phyloP scores from a whole-genome alignment of 805 yeast species.

The Saccharomyces jurei region DNA sequence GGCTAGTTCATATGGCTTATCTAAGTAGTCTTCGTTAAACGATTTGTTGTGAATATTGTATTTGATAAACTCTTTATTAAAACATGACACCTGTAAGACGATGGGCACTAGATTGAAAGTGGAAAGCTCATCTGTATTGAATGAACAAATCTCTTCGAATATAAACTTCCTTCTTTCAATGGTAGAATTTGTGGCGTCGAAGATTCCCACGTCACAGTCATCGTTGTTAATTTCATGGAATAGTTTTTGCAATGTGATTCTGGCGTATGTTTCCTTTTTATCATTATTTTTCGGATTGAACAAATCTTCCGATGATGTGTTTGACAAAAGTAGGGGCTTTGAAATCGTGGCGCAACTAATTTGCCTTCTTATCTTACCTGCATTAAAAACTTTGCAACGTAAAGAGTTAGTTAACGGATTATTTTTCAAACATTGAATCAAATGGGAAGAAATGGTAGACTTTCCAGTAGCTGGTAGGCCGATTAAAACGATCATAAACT shows the following conservation, averaged over 20 bases:
- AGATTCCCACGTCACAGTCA: constrained; percentile 46
- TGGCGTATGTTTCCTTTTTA: constrained; percentile 45
- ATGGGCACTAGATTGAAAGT: constrained; percentile 37
- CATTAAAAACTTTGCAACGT: constrained; percentile 51
- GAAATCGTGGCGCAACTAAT: constrained; percentile 30
- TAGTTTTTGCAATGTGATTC: constrained; percentile 40
- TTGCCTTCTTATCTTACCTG: constrained; percentile 62
- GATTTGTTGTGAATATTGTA: constrained; percentile 62
- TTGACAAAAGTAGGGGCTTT: constrained; percentile 19
- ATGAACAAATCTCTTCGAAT: constrained; percentile 17
- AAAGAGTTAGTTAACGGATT: constrained; percentile 16
- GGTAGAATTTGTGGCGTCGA: constrained; percentile 55
- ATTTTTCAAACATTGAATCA: constrained; percentile 46
- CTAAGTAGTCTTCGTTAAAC: constrained; percentile 50
- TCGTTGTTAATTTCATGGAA: constrained; percentile 36
- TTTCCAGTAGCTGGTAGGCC: constrained; percentile 77
- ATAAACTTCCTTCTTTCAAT: constrained; percentile 32
- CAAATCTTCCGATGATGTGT: constrained; percentile 33
- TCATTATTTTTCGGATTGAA: constrained; percentile 36
- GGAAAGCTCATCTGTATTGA: constrained; percentile 10
- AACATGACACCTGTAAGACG: constrained; percentile 53
- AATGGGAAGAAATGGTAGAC: constrained; percentile 59
- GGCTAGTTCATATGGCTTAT: constrained; percentile 43
- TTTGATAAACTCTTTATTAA: constrained; percentile 42
- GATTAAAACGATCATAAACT: constrained; percentile 61